Conservation (phyloP, 2,329 filamentous ascomycete species). For the Paecilomyces formosus region DNA sequence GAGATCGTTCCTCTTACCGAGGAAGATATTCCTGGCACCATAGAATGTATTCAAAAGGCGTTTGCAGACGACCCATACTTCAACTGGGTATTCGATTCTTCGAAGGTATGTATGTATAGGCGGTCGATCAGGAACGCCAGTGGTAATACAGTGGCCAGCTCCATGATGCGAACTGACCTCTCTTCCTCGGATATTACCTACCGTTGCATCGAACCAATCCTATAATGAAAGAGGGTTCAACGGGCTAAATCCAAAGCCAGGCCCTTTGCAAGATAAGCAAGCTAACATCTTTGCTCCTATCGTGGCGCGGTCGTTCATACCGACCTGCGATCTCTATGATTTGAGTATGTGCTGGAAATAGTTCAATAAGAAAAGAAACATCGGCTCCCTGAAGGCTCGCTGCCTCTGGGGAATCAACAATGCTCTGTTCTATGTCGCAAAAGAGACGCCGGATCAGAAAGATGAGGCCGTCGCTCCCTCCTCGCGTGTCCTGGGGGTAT, state of each 20-base stretch:
- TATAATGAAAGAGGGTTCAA: not conserved
- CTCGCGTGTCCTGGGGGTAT: slow-evolving; percentile 56
- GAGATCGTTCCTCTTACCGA: slow-evolving; percentile 50
- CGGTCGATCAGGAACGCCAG: not conserved
- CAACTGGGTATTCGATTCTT: slow-evolving; percentile 55
- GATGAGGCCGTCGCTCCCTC: slow-evolving; percentile 3
- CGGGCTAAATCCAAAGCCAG: slow-evolving; percentile 1
- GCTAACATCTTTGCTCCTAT: not conserved
- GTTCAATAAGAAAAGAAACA: slow-evolving; percentile 56
- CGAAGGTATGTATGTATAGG: slow-evolving; percentile 45
- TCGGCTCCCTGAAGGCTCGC: slow-evolving; percentile 55
- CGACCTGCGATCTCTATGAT: slow-evolving; percentile 5
- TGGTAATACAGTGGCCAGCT: not conserved
- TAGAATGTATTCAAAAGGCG: slow-evolving; percentile 58
- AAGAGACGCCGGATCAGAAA: slow-evolving; percentile 40
- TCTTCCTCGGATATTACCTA: not conserved
- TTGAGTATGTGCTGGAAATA: slow-evolving; percentile 21
- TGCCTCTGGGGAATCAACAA: slow-evolving; percentile 65
- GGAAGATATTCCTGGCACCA: slow-evolving; percentile 55
- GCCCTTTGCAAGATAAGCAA: slow-evolving; percentile 6
- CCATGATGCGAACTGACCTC: slow-evolving; percentile 1
- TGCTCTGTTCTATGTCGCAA: slow-evolving; percentile 63
- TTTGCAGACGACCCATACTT: slow-evolving; percentile 63
- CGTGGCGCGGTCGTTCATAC: slow-evolving; percentile 1
- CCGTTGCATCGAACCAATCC: not conserved